Conservation (phyloP, 345 rosid genomes). For the Populus tremula region DNA sequence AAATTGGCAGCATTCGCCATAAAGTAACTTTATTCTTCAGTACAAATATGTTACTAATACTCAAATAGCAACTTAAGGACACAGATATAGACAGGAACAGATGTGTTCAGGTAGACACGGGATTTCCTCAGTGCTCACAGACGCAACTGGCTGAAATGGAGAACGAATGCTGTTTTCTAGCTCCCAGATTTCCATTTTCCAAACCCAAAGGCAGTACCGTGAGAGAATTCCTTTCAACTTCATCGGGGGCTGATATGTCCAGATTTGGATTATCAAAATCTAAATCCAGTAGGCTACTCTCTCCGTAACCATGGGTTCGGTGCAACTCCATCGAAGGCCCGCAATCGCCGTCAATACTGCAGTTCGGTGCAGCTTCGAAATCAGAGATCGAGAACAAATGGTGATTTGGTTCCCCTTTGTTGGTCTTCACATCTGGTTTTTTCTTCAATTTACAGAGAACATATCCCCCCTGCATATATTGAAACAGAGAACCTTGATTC, state of each 20-base stretch:
- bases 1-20: not conserved
- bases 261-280: not conserved
- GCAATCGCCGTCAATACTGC: not conserved
- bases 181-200: not conserved
- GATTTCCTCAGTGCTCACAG: not conserved
- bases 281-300: not conserved
- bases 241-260: not conserved
- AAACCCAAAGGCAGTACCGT: not conserved
- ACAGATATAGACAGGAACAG: not conserved
- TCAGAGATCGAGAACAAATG: not conserved
- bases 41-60: not conserved
- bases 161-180: not conserved
- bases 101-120: not conserved
- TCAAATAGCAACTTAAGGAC: not conserved
- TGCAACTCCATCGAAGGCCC: not conserved
- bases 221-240: not conserved
- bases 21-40: not conserved
- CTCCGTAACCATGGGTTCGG: not conserved
- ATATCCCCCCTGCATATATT: conserved; percentile 20
- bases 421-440: conserved; percentile 7
- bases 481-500: not conserved
- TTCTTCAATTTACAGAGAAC: conserved; percentile 33
- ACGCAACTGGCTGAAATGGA: not conserved
- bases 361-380: not conserved
- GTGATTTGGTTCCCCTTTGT: not conserved